Percentiles rank a stretch among this genome's conserved stretches.
Conservation (phyloP, 2,329 filamentous ascomycete genomes). For the Alternaria sp. region DNA sequence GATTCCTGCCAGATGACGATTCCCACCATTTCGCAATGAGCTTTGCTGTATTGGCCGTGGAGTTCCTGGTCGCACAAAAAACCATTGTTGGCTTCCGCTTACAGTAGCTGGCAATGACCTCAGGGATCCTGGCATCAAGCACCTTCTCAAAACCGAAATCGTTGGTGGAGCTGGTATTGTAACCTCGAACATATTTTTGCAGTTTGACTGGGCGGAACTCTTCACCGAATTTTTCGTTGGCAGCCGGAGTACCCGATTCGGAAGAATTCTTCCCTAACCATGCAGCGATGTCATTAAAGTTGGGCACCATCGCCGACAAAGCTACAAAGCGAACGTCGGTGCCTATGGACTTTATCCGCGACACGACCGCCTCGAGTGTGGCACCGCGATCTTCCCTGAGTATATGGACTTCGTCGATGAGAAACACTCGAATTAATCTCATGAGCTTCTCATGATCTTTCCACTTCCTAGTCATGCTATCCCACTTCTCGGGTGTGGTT, state of each 20-base stretch:
- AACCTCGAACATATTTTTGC: constrained; percentile 79
- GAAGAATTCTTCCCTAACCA: constrained; percentile 77
- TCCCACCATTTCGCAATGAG: constrained; percentile 73
- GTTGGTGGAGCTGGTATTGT: constrained; percentile 66
- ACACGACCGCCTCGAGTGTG: constrained; percentile 83
- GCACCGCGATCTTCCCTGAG: constrained; percentile 82
- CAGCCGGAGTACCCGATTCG: constrained; percentile 70
- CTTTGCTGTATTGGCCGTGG: constrained; percentile 73
- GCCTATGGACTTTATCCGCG: constrained; percentile 84
- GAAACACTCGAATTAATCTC: constrained; percentile 77
- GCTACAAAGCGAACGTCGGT: constrained; percentile 81
- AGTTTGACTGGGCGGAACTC: constrained; percentile 81
- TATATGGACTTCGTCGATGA: constrained; percentile 90
- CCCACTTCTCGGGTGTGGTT: constrained; percentile 92
- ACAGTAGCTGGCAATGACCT: constrained; percentile 72
- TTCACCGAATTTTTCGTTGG: constrained; percentile 76
- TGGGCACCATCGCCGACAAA: constrained; percentile 84
- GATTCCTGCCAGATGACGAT: constrained; percentile 59
- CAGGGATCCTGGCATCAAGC: constrained; percentile 71
- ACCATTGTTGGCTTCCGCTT: constrained; percentile 80
- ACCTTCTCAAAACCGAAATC: constrained; percentile 80
- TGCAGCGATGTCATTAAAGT: constrained; percentile 78
- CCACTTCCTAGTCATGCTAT: constrained; percentile 89
- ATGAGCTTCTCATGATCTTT: constrained; percentile 79
- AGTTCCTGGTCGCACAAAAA: constrained; percentile 81